phyloP scores from a whole-genome alignment of 208 protist genomes.

The Acanthamoeba healyi region DNA sequence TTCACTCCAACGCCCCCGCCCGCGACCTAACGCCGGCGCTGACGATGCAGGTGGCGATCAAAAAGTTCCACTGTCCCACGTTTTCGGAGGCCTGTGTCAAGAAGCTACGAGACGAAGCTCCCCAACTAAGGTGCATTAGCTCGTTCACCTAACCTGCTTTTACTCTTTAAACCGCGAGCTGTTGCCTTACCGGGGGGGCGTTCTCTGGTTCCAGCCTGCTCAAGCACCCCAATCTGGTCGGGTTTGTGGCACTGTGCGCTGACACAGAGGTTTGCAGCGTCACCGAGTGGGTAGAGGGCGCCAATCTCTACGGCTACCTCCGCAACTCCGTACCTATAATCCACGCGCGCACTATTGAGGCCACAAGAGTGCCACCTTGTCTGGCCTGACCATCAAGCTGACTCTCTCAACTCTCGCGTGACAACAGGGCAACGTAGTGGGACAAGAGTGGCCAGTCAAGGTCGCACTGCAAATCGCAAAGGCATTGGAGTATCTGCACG shows the following conservation, averaged over 20 bases:
- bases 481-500: slow-evolving; percentile 8
- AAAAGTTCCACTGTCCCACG: slow-evolving; percentile 21
- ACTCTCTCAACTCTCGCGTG: too few relatives aligned
- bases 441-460: neutral
- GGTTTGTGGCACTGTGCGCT: slow-evolving; percentile 20
- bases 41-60: neutral
- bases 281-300: slow-evolving; percentile 4
- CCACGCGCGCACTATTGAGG: neutral
- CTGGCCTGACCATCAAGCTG: too few relatives aligned
- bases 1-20: too few relatives aligned
- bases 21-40: too few relatives aligned
- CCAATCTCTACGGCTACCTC: slow-evolving; percentile 48
- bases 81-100: neutral
- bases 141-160: neutral
- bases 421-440: slow-evolving; percentile 7
- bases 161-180: neutral
- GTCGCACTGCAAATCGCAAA: neutral
- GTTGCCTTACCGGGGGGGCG: too few relatives aligned
- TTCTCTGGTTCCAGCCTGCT: too few relatives aligned
- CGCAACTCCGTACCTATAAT: neutral
- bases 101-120: neutral
- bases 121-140: neutral
- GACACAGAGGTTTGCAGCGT: slow-evolving; percentile 36
- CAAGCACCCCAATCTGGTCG: neutral
- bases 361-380: too few relatives aligned